Evolutionary conservation across 2,329 filamentous ascomycete genomes (phyloP).

Genomic region (Monilinia polystroma): DNA sequence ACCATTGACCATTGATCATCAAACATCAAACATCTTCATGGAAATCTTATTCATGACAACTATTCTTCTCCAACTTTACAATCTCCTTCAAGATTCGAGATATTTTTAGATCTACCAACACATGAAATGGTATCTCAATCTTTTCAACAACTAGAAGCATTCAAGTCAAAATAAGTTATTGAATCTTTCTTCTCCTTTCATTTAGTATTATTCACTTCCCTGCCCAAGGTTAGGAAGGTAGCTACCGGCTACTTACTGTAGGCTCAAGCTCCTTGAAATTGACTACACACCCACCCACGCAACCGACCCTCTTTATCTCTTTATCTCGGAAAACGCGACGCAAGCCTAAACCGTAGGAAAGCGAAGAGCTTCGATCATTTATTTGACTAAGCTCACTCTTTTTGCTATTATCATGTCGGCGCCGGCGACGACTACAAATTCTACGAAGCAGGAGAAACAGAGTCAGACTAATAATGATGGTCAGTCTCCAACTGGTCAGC

Average conservation of each 20-base stretch:
- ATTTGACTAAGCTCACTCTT: conserved; percentile 18
- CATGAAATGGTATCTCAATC: neutral
- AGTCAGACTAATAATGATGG: conserved; percentile 13
- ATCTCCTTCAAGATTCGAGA: neutral
- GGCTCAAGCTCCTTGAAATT: neutral
- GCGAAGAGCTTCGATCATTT: conserved; percentile 24
- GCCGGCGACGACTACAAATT: conserved; percentile 5
- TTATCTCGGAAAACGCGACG: conserved; percentile 16
- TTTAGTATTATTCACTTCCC: too few relatives aligned
- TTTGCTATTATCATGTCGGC: conserved; percentile 16
- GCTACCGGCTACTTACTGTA: too few relatives aligned
- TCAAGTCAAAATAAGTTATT: neutral
- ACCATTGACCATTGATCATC: too few relatives aligned
- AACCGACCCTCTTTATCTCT: neutral
- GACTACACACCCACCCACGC: neutral
- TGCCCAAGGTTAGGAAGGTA: too few relatives aligned
- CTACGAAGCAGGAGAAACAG: conserved; percentile 21
- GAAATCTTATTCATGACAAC: too few relatives aligned
- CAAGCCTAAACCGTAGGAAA: conserved; percentile 30
- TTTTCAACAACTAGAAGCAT: neutral
- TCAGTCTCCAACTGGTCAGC: conserved; percentile 14
- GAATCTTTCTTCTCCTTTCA: neutral
- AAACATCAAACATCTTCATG: too few relatives aligned
- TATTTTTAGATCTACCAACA: conserved; percentile 3
- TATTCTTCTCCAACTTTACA: neutral